These are phyloP conservation scores for Lojkania enalia DNA, from an alignment of 2,329 filamentous ascomycete species.

Conservation along the genomic window DNA sequence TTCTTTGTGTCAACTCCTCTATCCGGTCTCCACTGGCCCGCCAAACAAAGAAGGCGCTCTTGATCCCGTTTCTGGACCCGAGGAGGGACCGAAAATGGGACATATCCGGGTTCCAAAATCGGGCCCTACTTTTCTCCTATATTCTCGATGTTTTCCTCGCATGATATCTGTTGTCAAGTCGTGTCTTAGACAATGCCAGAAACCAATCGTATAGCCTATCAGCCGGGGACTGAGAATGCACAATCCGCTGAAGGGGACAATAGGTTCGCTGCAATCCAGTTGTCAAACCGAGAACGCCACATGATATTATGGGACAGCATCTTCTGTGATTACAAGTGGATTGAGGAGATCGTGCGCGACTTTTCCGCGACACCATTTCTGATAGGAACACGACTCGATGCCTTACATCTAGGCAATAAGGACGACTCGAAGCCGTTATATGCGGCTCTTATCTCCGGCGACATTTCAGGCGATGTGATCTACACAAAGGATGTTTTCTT, in stretches of 20 bases:
- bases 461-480: conserved; percentile 7
- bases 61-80: conserved; percentile 12
- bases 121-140: conserved; percentile 12
- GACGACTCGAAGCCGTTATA: conserved; percentile 6
- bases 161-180: conserved; percentile 14
- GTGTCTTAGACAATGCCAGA: conserved; percentile 11
- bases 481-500: conserved; percentile 8
- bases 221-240: conserved; percentile 7
- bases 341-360: conserved; percentile 6
- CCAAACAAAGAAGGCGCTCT: conserved; percentile 10
- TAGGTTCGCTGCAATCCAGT: conserved; percentile 5
- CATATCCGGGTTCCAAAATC: conserved; percentile 13
- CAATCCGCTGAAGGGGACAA: conserved; percentile 1
- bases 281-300: conserved; percentile 6
- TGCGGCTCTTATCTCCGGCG: conserved; percentile 8
- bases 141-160: conserved; percentile 13
- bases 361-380: conserved; percentile 6
- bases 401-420: conserved; percentile 8
- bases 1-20: conserved; percentile 9
- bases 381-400: conserved; percentile 6
- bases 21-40: conserved; percentile 6
- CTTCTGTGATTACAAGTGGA: conserved; percentile 9
- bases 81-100: conserved; percentile 16
- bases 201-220: conserved; percentile 12
- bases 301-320: conserved; percentile 8